These are phyloP conservation scores for Cichorium intybus DNA, from an alignment of 140 eudicot species.

Conservation along the genomic window DNA sequence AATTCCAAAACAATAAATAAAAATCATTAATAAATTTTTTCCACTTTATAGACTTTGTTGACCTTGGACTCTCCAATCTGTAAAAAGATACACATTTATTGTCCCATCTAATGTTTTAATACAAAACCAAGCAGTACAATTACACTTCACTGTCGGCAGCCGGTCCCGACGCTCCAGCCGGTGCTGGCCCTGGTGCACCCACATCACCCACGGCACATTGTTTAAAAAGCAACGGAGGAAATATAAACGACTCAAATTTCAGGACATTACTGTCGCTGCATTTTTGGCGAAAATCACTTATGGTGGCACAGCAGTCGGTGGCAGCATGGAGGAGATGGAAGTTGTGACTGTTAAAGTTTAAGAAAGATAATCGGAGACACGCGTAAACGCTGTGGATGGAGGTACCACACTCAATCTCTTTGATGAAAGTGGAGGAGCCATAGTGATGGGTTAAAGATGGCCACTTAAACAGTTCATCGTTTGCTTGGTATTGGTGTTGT, in stretches of 20 bases:
- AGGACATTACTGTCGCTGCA: conserved; percentile 8
- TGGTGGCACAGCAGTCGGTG: conserved; percentile 23
- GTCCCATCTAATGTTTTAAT: not conserved
- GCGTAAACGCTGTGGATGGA: conserved; percentile 25
- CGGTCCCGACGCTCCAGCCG: not conserved
- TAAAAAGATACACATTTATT: not conserved
- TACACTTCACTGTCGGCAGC: conserved; percentile 21
- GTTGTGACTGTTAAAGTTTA: conserved; percentile 1
- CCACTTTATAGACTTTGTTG: not conserved
- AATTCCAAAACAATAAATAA: not conserved
- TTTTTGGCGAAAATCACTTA: conserved; percentile 3
- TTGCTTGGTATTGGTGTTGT: not conserved
- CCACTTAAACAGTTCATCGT: conserved; percentile 6
- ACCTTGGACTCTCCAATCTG: not conserved
- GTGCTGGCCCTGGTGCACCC: not conserved
- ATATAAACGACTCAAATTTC: conserved; percentile 23
- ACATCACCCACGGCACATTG: conserved; percentile 2
- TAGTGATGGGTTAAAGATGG: conserved; percentile 12
- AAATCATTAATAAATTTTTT: no score
- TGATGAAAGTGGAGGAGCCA: not conserved
- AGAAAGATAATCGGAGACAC: conserved; percentile 17
- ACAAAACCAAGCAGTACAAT: not conserved
- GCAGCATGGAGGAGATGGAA: not conserved
- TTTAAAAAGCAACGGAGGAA: conserved; percentile 28
- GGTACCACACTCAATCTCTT: conserved; percentile 8